These are phyloP conservation scores for Penstemon barbatus DNA, from an alignment of 257 asterid genomes.

Conservation along the genomic window DNA sequence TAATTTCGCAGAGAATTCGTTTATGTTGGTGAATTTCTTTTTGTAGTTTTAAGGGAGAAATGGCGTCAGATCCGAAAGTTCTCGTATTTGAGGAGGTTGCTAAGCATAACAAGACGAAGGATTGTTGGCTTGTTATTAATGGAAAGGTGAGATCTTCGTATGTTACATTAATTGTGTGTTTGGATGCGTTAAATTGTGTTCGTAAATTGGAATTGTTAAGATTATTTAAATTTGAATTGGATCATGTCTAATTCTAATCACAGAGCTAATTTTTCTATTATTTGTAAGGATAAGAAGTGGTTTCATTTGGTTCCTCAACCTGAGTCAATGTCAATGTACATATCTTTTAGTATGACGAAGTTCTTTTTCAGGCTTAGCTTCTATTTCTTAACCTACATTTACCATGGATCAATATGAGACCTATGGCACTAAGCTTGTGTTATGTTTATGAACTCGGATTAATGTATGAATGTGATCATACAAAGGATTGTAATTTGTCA, in stretches of 20 bases:
- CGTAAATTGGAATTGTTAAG: neutral
- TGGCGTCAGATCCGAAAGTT: conserved; percentile 66
- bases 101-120: conserved; percentile 74
- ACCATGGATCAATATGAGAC: neutral
- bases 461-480: conserved; percentile 2
- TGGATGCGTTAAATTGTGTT: neutral
- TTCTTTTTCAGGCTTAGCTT: conserved; percentile 5
- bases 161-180: neutral
- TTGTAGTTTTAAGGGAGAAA: conserved; percentile 31
- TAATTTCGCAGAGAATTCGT: neutral
- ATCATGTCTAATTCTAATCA: neutral
- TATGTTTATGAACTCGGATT: neutral
- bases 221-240: neutral
- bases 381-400: neutral
- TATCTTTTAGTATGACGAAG: neutral
- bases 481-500: neutral
- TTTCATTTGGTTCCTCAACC: neutral
- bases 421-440: conserved; percentile 1
- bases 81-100: conserved; percentile 66
- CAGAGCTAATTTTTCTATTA: neutral
- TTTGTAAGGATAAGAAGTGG: neutral
- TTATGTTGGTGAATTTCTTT: conserved; percentile 14
- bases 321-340: neutral
- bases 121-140: conserved; percentile 79
- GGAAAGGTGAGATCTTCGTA: conserved; percentile 68